Conservation (phyloP, 768 basidiomycete genomes). For the Collybia sordida region DNA sequence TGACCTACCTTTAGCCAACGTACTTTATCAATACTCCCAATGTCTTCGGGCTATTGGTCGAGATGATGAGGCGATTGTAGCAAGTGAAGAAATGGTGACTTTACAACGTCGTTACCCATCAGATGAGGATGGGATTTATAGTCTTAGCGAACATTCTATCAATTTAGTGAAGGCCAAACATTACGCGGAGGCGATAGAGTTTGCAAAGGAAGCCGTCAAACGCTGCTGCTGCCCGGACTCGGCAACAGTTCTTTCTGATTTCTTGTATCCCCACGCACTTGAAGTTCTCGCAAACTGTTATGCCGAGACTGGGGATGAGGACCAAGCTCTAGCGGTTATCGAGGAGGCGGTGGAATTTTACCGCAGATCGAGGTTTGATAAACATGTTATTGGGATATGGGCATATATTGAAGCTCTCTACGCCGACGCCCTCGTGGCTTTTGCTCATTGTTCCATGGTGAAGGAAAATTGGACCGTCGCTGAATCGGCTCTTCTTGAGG, state of each 20-base stretch:
- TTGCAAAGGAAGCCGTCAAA: slow-evolving; percentile 8
- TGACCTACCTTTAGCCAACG: slow-evolving; percentile 1
- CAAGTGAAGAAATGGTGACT: slow-evolving; percentile 1
- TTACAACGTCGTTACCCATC: not conserved
- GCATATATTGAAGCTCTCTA: slow-evolving; percentile 5
- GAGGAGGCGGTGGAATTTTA: slow-evolving; percentile 9
- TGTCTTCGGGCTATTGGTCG: slow-evolving; percentile 2
- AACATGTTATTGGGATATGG: slow-evolving; percentile 4
- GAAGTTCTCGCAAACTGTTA: slow-evolving; percentile 1
- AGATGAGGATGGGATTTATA: slow-evolving; percentile 2
- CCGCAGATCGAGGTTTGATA: not conserved
- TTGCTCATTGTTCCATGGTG: slow-evolving; percentile 5
- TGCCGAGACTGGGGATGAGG: slow-evolving; percentile 3
- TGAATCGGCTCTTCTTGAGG: slow-evolving; percentile 4
- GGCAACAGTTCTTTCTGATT: not conserved
- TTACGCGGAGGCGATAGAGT: slow-evolving; percentile 6
- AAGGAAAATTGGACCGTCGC: not conserved
- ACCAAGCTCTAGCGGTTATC: slow-evolving; percentile 1
- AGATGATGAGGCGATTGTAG: slow-evolving; percentile 2
- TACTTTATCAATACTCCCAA: not conserved
- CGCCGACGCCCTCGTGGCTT: not conserved
- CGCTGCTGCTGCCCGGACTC: slow-evolving; percentile 4
- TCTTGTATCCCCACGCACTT: slow-evolving; percentile 5
- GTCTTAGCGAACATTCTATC: slow-evolving; percentile 2
- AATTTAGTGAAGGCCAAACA: not conserved